These are phyloP conservation scores for Tuber umbilicatum DNA, from an alignment of 495 filamentous ascomycete genomes.

Conservation along the genomic window DNA sequence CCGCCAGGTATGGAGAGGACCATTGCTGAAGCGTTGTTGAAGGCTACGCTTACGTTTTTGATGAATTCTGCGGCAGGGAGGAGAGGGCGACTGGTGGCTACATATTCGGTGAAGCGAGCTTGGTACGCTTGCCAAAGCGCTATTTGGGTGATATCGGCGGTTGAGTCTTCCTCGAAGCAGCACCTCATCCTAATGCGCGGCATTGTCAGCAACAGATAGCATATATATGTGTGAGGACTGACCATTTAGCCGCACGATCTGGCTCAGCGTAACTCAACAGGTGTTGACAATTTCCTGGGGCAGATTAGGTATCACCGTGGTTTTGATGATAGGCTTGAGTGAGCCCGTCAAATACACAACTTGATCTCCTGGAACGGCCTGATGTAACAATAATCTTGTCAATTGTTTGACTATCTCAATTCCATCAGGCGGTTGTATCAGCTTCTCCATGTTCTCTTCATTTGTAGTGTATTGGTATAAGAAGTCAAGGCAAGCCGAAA, in stretches of 20 bases:
- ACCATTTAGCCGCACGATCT: slow-evolving; percentile 79
- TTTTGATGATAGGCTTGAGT: slow-evolving; percentile 27
- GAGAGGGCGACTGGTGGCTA: slow-evolving; percentile 49
- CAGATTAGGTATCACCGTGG: slow-evolving; percentile 60
- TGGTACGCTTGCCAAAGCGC: slow-evolving; percentile 96
- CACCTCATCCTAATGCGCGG: slow-evolving; percentile 50
- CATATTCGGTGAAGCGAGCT: slow-evolving; percentile 56
- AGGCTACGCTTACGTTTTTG: slow-evolving; percentile 80
- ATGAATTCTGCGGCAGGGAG: slow-evolving; percentile 93
- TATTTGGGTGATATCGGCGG: slow-evolving; percentile 89
- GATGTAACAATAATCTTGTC: slow-evolving; percentile 35
- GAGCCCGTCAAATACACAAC: slow-evolving; percentile 26
- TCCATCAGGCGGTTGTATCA: slow-evolving; percentile 41
- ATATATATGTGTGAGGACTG: not conserved
- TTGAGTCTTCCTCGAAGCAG: slow-evolving; percentile 75
- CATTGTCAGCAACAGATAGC: slow-evolving; percentile 7
- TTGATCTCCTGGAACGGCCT: slow-evolving; percentile 41
- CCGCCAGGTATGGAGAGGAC: slow-evolving; percentile 53
- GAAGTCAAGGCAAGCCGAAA: slow-evolving; percentile 82
- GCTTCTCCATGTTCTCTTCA: slow-evolving; percentile 62
- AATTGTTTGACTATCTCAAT: slow-evolving; percentile 46
- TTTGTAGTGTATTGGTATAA: slow-evolving; percentile 90
- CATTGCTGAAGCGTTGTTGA: slow-evolving; percentile 69
- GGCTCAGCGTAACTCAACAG: slow-evolving; percentile 73
- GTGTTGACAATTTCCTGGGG: slow-evolving; percentile 68